A percentile compares a stretch with the other conserved stretches of the same genome.
phyloP scores from a whole-genome alignment of 2,329 filamentous ascomycete genomes.

The Calonectria ilicicola region DNA sequence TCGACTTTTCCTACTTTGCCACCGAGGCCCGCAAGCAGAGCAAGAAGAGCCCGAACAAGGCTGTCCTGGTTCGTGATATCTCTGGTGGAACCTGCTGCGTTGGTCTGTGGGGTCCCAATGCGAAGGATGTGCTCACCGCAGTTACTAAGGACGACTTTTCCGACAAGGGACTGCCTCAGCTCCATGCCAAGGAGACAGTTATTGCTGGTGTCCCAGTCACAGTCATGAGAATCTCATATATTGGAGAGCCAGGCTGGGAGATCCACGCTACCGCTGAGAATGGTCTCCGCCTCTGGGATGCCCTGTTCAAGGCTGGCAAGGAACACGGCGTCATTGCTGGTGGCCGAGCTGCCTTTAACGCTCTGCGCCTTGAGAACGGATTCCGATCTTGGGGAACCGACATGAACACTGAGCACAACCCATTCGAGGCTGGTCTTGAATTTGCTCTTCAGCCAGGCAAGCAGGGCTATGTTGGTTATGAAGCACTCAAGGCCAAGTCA shows the following conservation, averaged over 20 bases:
- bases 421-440: constrained; percentile 68
- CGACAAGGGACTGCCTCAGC: constrained; percentile 60
- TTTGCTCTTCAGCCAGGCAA: constrained; percentile 62
- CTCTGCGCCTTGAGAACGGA: constrained; percentile 70
- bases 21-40: constrained; percentile 64
- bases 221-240: constrained; percentile 67
- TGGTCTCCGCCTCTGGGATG: constrained; percentile 70
- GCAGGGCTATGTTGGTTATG: constrained; percentile 62
- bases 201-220: constrained; percentile 69
- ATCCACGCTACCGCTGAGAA: constrained; percentile 71
- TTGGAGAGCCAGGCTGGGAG: constrained; percentile 74
- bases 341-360: constrained; percentile 68
- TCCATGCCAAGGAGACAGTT: constrained; percentile 59
- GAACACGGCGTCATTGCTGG: constrained; percentile 68
- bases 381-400: constrained; percentile 68
- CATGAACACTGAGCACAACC: constrained; percentile 71
- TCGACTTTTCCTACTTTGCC: constrained; percentile 65
- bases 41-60: constrained; percentile 52
- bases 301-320: constrained; percentile 65
- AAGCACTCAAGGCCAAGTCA: constrained; percentile 57
- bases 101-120: constrained; percentile 71
- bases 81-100: constrained; percentile 71
- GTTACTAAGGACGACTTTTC: constrained; percentile 60
- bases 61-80: constrained; percentile 67
- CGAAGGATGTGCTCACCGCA: constrained; percentile 61